These are phyloP conservation scores for Hymenoscyphus scutula DNA, from an alignment of 2,329 filamentous ascomycete genomes.

Conservation along the genomic window DNA sequence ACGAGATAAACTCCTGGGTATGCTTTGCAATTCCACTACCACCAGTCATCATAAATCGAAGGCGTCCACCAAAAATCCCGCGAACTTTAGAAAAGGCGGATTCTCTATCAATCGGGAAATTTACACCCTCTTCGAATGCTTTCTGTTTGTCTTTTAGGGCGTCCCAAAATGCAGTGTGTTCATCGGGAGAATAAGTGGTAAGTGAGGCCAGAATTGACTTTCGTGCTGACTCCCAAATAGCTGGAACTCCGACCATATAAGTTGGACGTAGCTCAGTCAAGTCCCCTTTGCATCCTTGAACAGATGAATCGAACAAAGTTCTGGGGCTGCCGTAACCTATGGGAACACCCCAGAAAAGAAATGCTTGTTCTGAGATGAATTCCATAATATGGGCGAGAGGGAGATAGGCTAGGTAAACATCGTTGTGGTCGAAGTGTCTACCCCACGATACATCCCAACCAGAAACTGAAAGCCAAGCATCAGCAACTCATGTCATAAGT, in stretches of 20 bases:
- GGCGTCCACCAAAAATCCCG: conserved; percentile 50
- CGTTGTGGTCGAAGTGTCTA: conserved; percentile 71
- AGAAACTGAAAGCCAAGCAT: conserved; percentile 52
- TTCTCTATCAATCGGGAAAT: conserved; percentile 5
- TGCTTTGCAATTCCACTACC: conserved; percentile 83
- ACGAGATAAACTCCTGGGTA: conserved; percentile 83
- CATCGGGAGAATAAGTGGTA: neutral
- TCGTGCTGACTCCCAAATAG: conserved; percentile 94
- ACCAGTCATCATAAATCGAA: conserved; percentile 90
- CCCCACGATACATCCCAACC: conserved; percentile 77
- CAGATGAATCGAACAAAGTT: conserved; percentile 80
- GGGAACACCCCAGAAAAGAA: conserved; percentile 82
- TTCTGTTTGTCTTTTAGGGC: conserved; percentile 7
- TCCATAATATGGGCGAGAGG: conserved; percentile 91
- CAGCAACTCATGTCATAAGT: neutral
- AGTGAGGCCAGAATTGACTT: conserved; percentile 50
- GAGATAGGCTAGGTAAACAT: conserved; percentile 83
- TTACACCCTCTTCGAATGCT: conserved; percentile 1
- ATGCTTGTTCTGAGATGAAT: conserved; percentile 89
- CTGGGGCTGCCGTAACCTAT: conserved; percentile 90
- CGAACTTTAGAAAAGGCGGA: conserved; percentile 3
- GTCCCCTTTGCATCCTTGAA: conserved; percentile 87
- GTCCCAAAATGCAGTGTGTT: conserved; percentile 6
- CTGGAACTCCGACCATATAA: conserved; percentile 88
- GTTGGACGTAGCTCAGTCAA: conserved; percentile 89